Conservation (phyloP, 2,329 filamentous ascomycete genomes). For the Venturiaceae sp. region DNA sequence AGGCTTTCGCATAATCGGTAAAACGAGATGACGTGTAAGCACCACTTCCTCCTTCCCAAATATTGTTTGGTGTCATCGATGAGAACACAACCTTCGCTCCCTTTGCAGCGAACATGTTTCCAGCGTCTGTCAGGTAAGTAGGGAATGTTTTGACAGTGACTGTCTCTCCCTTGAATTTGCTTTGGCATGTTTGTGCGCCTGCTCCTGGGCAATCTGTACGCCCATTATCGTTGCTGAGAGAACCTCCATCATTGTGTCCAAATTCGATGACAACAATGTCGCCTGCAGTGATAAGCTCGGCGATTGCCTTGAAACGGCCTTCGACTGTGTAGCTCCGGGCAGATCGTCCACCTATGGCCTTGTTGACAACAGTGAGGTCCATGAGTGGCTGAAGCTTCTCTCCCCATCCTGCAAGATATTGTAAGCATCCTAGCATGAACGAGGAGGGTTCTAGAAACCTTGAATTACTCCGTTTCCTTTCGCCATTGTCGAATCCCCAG, state of each 20-base stretch:
- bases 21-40: conserved; percentile 41
- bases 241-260: conserved; percentile 62
- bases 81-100: conserved; percentile 53
- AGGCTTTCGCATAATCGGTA: conserved; percentile 43
- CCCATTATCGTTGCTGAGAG: conserved; percentile 47
- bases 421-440: not conserved
- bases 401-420: conserved; percentile 46
- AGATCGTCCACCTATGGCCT: conserved; percentile 55
- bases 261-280: conserved; percentile 65
- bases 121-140: conserved; percentile 49
- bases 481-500: conserved; percentile 8
- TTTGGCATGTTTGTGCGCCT: conserved; percentile 35
- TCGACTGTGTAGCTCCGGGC: conserved; percentile 59
- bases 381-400: conserved; percentile 46
- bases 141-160: conserved; percentile 54
- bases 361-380: conserved; percentile 46
- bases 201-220: conserved; percentile 49
- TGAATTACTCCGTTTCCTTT: not conserved
- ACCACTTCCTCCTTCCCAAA: conserved; percentile 49
- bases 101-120: conserved; percentile 42
- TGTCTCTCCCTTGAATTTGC: conserved; percentile 37
- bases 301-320: conserved; percentile 51
- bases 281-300: conserved; percentile 40
- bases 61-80: conserved; percentile 52
- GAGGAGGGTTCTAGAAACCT: not conserved